Evolutionary conservation across 1,139 yeast genomes (phyloP), one percentile per base, ranked within the genome.

Genomic region (Taiozyma sp.): DNA sequence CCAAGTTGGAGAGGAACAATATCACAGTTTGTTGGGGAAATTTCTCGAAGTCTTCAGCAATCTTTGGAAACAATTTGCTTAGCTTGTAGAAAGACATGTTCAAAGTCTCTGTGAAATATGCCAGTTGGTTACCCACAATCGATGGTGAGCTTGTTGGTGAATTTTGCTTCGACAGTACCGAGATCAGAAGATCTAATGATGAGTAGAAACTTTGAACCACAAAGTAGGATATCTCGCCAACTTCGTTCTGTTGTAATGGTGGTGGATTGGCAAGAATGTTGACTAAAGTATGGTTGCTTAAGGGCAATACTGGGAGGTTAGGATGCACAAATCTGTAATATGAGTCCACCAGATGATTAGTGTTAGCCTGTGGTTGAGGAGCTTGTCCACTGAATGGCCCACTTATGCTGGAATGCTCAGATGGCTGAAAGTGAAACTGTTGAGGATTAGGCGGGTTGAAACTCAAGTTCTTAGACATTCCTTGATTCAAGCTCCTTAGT

Each of bases 221-320:
- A 46, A 68, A 62, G 19, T 70, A 63, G 50, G 71, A 70, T 9
- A 75, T 72, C 38, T 74, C 78, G 45, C 73, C 67, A 8, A 72
- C 65, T 29, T 64, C 63, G n/a, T 43, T 47, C 29, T 22, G 57
- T 27, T 39, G 66, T 61, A 27, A 64, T 53, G 50, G 66, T 61
- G 65, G 68, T 4, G 69, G 71, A 44, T 72, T 65, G 8, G 69
- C 57, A 19, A 71, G 45, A 22, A 71, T 54, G 28, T 69, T 70
- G 14, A 63, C 65, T 42, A 74, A 62, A 7, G 67, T 70, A 43
- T 61, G 65, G 50, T 73, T 74, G 55, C 76, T 74, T 53, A 76
- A 67, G 1, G 88, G 85, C 27, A 85, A 69, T 0, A 84, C 69
- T 8, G 90, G 88, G 61, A 83, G 78, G 29, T 72, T 74, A 1